Percentiles rank a stretch among this genome's conserved stretches.
Conservation (phyloP, 2,329 filamentous ascomycete genomes). For the Ilyonectria robusta region DNA sequence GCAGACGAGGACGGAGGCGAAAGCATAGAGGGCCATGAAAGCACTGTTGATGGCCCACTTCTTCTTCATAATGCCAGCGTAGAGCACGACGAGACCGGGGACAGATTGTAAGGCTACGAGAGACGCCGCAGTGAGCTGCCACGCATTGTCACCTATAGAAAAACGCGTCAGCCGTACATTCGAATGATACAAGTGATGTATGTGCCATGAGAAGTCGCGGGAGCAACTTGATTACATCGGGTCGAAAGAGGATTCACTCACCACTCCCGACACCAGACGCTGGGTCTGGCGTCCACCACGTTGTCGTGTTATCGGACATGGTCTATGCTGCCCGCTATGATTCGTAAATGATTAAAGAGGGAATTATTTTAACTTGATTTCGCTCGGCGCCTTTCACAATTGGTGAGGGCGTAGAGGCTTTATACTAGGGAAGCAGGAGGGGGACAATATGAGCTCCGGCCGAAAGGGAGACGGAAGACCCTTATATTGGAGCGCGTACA, state of each 20-base stretch:
- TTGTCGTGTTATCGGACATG: slow-evolving; percentile 21
- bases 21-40: slow-evolving; percentile 34
- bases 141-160: slow-evolving; percentile 29
- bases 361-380: too few relatives aligned
- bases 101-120: slow-evolving; percentile 30
- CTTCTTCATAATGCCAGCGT: slow-evolving; percentile 31
- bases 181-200: too few relatives aligned
- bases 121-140: slow-evolving; percentile 33
- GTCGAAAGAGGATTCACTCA: neutral
- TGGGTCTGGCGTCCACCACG: slow-evolving; percentile 21
- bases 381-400: too few relatives aligned
- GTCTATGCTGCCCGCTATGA: neutral
- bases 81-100: slow-evolving; percentile 30
- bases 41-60: slow-evolving; percentile 35
- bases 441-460: too few relatives aligned
- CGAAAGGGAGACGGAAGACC: too few relatives aligned
- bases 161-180: neutral
- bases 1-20: slow-evolving; percentile 28
- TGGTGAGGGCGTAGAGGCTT: too few relatives aligned
- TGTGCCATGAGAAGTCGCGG: too few relatives aligned
- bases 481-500: too few relatives aligned
- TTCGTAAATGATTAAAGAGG: too few relatives aligned
- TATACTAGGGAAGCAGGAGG: too few relatives aligned
- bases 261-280: slow-evolving; percentile 23
- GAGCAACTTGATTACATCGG: too few relatives aligned